These are phyloP conservation scores for Clathrospora elynae DNA, from an alignment of 2,329 filamentous ascomycete genomes.

Conservation along the genomic window DNA sequence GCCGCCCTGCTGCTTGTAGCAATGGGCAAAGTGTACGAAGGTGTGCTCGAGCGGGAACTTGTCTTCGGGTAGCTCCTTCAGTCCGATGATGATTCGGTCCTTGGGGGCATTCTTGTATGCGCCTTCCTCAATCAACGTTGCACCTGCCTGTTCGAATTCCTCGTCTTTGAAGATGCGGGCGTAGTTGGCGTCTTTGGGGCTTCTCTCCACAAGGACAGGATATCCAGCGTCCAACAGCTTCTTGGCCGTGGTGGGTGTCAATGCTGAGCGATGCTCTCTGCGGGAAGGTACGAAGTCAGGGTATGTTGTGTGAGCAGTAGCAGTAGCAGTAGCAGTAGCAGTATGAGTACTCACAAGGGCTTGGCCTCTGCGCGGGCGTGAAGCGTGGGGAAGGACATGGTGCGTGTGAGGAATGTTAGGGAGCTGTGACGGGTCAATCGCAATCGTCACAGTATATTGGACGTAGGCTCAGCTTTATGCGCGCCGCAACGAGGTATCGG, in stretches of 20 bases:
- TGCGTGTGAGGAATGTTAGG: background rate
- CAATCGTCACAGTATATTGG: background rate
- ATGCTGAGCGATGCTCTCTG: too few species aligned
- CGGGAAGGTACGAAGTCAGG: too few species aligned
- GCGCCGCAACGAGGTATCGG: conserved; percentile 18
- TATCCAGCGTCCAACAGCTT: conserved; percentile 51
- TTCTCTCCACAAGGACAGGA: conserved; percentile 49
- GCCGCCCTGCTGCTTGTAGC: conserved; percentile 51
- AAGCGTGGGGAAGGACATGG: conserved; percentile 47
- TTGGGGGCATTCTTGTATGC: conserved; percentile 47
- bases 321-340: too few species aligned
- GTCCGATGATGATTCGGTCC: conserved; percentile 50
- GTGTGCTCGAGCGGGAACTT: conserved; percentile 48
- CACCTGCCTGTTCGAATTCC: conserved; percentile 48
- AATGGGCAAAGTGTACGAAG: conserved; percentile 51
- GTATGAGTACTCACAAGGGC: too few species aligned
- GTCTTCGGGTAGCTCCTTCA: conserved; percentile 51
- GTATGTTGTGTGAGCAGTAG: too few species aligned
- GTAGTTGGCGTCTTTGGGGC: conserved; percentile 45
- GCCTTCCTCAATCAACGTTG: conserved; percentile 46
- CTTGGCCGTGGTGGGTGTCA: conserved; percentile 48
- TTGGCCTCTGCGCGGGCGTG: conserved; percentile 52
- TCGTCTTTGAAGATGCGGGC: conserved; percentile 51
- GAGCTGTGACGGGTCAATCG: conserved; percentile 20
- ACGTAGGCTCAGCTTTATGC: conserved; percentile 7